Evolutionary conservation across 1,284 basidiomycete genomes (phyloP).

Genomic region (Golubevia pallescens): DNA sequence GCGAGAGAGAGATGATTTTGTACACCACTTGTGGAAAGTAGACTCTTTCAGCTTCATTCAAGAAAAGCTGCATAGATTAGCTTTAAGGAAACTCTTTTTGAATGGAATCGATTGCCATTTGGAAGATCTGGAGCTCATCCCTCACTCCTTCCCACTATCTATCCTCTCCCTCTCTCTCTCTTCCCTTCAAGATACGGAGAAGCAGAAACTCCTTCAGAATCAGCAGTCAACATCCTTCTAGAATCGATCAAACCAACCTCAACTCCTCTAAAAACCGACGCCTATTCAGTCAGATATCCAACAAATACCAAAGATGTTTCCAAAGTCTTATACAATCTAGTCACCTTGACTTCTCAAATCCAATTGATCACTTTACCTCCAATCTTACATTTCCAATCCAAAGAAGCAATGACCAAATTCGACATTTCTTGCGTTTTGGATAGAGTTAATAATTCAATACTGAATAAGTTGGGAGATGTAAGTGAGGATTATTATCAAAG

Average conservation of each 20-base stretch:
- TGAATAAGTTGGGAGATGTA: background rate
- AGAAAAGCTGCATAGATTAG: too few species aligned
- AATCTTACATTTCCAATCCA: conserved; percentile 67
- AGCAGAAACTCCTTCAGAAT: conserved; percentile 39
- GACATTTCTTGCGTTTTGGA: conserved; percentile 65
- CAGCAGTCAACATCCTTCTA: conserved; percentile 56
- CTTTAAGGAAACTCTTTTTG: too few species aligned
- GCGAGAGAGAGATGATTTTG: too few species aligned
- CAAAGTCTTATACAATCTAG: conserved; percentile 65
- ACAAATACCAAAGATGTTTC: conserved; percentile 68
- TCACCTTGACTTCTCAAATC: conserved; percentile 21
- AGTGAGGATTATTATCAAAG: too few species aligned
- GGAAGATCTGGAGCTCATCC: too few species aligned
- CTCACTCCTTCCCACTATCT: too few species aligned
- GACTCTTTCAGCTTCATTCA: too few species aligned
- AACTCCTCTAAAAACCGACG: conserved; percentile 29
- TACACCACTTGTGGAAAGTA: too few species aligned
- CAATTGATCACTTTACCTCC: conserved; percentile 43
- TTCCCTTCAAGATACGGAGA: conserved; percentile 45
- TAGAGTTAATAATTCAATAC: conserved; percentile 37
- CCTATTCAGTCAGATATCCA: conserved; percentile 67
- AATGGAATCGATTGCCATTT: too few species aligned
- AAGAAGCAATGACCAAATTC: conserved; percentile 67
- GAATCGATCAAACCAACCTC: conserved; percentile 29
- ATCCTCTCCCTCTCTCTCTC: too few species aligned